Base-by-base conservation (phyloP, 345 rosid genomes). In the Hypericum androsaemum region DNA sequence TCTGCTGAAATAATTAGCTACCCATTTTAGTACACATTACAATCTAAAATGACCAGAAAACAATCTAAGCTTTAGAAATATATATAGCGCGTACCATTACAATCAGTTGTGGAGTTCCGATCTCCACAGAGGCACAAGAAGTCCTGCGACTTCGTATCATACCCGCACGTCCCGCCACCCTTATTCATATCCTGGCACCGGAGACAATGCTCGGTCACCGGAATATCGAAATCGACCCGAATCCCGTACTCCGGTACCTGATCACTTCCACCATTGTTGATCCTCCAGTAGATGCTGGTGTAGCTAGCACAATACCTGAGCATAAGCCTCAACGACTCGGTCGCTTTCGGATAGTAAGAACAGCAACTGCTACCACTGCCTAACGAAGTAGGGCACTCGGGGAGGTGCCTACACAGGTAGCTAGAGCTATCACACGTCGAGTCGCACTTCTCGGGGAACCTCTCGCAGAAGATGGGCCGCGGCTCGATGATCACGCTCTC, bases 381-480 rank as follows among this genome's bases (percentile, higher is more conserved):
- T 36, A 74, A 60, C 5, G 79, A 81, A 0, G 74, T 69, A 39
- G 75, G 71, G 11, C 98, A 92, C 17, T 70, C 72, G 0, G 98
- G 98, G 63, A 92, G 67, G 68, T 92, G 88, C 56, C 98, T 63
- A 59, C 98, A 92, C 6, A 84, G 84, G 55, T 88, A 88, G 50
- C 95, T 84, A 8, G 94, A 73, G 58, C 94, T 87, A 38, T 83
- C 98, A 37, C 96, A 88, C 0, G 98, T 80, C 1, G 95, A 92
- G 62, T 88, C 95, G 10, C 98, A 92, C 35, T 77, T 80, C 10
- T 85, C 94, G 0, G 95, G 98, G 71, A 80, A 88, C 41, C 86
- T 67, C 65, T 88, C 86, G 8, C 98, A 88, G 67, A 84, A 92
- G 40, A 83, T 71, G 0, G 95, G 88, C 68, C 76, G 88, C 0